phyloP scores from a whole-genome alignment of 805 yeast species.

The Isabelozyma gotoi region DNA sequence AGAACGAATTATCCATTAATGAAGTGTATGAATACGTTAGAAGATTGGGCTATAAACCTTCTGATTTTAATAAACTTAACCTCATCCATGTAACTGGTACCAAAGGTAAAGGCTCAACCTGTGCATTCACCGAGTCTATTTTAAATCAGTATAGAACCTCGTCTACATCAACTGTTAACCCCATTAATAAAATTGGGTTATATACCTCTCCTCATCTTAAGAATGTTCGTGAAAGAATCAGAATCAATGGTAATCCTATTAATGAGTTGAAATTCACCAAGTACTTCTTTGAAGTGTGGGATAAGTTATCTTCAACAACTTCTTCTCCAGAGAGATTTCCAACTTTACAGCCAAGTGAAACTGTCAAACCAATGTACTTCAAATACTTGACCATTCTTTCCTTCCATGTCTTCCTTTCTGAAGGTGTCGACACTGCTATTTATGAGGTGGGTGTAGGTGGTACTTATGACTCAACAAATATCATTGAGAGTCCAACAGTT shows the following conservation, averaged over 20 bases:
- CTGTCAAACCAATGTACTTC: constrained; percentile 88
- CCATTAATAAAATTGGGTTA: constrained; percentile 72
- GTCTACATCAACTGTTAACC: constrained; percentile 8
- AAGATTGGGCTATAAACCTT: constrained; percentile 44
- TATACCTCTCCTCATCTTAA: constrained; percentile 95
- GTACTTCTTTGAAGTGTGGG: constrained; percentile 96
- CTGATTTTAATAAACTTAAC: constrained; percentile 72
- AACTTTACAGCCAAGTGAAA: constrained; percentile 58
- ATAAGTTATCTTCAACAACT: constrained; percentile 57
- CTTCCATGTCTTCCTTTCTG: constrained; percentile 85
- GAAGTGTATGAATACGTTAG: constrained; percentile 63
- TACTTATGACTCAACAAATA: constrained; percentile 93
- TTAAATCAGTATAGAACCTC: constrained; percentile 55
- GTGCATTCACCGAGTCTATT: constrained; percentile 88
- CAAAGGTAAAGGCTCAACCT: constrained; percentile 97
- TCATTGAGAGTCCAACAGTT: constrained; percentile 73
- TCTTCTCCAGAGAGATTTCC: constrained; percentile 65
- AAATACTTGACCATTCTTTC: constrained; percentile 85
- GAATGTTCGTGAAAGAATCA: constrained; percentile 87
- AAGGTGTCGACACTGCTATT: constrained; percentile 90
- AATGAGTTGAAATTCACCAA: constrained; percentile 76
- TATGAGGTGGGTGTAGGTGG: constrained; percentile 99
- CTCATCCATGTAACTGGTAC: constrained; percentile 95
- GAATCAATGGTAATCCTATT: constrained; percentile 84
- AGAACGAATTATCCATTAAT: constrained; percentile 65